Base-by-base conservation (phyloP, 179 eudicot genomes). In the Gypsophila paniculata region DNA sequence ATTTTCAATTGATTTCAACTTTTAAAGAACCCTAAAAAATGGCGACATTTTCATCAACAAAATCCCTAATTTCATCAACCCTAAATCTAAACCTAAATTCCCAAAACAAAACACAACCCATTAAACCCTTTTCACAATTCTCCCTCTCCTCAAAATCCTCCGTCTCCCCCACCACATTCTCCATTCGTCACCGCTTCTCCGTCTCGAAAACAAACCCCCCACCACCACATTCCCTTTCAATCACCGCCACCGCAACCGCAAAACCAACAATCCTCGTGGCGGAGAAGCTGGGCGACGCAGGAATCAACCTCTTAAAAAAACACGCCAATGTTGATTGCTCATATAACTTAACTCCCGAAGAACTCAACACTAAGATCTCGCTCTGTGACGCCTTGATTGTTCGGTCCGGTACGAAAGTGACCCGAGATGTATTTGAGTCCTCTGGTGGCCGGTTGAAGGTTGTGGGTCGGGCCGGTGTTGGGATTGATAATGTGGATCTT, bases 401-500 rank as follows among this genome's bases (percentile, higher is more conserved):
- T 0, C 78, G 98, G 15, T 89, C 96, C 12, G 98, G 86, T 23
- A 93, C 95, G 0, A 90, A 93, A 68, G 98, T 93, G 0, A 86
- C 80, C 0, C 79, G 98, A 0, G 97, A 91, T 52, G 97, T 93
- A 74, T 93, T 90, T 29, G 98, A 93, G 78, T 85, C 95, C 0
- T 91, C 96, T 0, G 87, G 79, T 0, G 96, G 98, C 4, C 58
- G 97, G 77, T 76, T 93, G 66, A 91, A 86, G 83, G 98, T 93
- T 6, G 98, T 93, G 5, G 98, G 98, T 10, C 79, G 98, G 0
- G 98, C 98, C 0, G 98, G 98, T 13, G 96, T 93, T 11, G 98
- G 98, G 38, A 93, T 93, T 58, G 98, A 93, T 63, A 93, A 93
- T 77, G 98, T 91, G 68, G 98, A 93, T 89, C 91, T 93, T 71